Evolutionary conservation across 2,329 filamentous ascomycete genomes (phyloP).

Genomic region (Neurospora sp.): DNA sequence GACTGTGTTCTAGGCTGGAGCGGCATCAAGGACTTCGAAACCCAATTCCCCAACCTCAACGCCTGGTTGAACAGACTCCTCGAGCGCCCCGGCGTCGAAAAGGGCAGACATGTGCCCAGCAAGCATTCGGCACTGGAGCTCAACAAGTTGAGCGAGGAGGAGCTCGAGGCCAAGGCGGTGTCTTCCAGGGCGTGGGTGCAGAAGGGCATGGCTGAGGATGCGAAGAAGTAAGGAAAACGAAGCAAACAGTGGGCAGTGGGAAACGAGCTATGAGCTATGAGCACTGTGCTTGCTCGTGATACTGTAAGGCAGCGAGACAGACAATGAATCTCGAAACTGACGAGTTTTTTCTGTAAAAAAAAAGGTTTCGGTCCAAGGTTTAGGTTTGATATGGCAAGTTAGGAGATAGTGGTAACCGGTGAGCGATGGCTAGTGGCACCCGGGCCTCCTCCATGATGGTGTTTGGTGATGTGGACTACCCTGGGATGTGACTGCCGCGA

Average conservation of each 20-base stretch:
- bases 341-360: neutral
- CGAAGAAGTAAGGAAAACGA: slow-evolving; percentile 28
- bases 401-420: neutral
- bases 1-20: slow-evolving; percentile 44
- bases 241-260: neutral
- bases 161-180: slow-evolving; percentile 40
- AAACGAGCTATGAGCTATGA: neutral
- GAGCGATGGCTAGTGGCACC: neutral
- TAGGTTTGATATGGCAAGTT: neutral
- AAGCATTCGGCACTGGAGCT: slow-evolving; percentile 45
- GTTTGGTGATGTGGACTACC: neutral
- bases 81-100: slow-evolving; percentile 61
- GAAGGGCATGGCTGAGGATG: slow-evolving; percentile 53
- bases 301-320: neutral
- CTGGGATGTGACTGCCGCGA: neutral
- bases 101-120: slow-evolving; percentile 58
- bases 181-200: slow-evolving; percentile 49
- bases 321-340: neutral
- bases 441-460: neutral
- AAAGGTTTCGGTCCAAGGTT: neutral
- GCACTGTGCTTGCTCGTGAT: neutral
- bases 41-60: slow-evolving; percentile 61
- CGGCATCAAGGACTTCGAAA: slow-evolving; percentile 47
- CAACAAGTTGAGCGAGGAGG: slow-evolving; percentile 28
- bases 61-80: slow-evolving; percentile 68